Evolutionary conservation across 495 filamentous ascomycete species (phyloP), one percentile per base, ranked within the genome.

Genomic region (Hypoxylon perforatum): DNA sequence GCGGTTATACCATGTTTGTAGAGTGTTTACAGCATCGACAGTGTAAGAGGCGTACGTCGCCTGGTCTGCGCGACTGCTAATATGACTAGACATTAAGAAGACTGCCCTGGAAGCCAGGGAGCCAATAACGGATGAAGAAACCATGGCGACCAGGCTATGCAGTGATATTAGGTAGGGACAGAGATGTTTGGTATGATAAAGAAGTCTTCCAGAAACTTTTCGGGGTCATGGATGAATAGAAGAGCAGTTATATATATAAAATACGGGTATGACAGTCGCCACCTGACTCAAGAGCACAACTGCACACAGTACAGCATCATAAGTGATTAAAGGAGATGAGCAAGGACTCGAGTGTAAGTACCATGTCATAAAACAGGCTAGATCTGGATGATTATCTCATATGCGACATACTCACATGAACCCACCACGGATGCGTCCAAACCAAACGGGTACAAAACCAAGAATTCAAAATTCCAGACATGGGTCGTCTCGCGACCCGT

Each of bases 1-100:
- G 3, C 59, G 51, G 70, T 91, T 84, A 63, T 92, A 92, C 86
- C 87, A 92, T 19, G 44, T 57, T 65, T 91, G 88, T 2, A 92
- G 80, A 9, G 81, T 72, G 22, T 76, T 68, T 47, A 86, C 67
- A 5, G 78, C 85, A 17, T 73, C 58, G 30, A 80, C 73, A 5
- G 86, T 81, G 59, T 85, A 74, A 14, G 73, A 46, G 22, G 74
- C 47, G 47, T 79, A 80, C 1, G 71, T 49, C 1, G 55, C 53
- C 10, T 57, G 15, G 42, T 61, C 65, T 6, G 72, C 53, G 41
- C 53, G 62, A 9, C 55, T 50, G 21, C 33, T 19, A 4, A 61
- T 57, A 33, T 75, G 73, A 39, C 69, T 62, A 47, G 76, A 78
- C 54, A 76, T 65, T 59, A 76, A 69, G 56, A 77, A 72, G 42